These are phyloP conservation scores for Dryas drummondii DNA, from an alignment of 306 rosid genomes.

Conservation along the genomic window DNA sequence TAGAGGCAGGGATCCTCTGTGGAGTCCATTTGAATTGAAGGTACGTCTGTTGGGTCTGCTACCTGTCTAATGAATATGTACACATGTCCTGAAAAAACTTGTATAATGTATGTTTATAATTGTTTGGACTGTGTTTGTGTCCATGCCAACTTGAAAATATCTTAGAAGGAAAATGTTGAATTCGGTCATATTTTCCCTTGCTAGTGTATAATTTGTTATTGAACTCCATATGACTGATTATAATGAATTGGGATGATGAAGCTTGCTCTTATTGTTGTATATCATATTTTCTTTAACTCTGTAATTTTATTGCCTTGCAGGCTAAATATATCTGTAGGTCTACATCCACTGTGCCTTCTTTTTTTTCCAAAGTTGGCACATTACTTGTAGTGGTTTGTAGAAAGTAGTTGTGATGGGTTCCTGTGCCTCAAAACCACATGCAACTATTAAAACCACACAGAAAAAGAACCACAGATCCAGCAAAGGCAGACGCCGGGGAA, in stretches of 20 bases:
- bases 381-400: not conserved
- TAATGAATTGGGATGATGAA: not conserved
- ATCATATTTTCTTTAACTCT: not conserved
- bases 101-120: not conserved
- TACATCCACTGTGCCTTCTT: constrained; percentile 6
- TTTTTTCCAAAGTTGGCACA: not conserved
- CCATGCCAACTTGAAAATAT: not conserved
- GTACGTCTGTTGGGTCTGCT: not conserved
- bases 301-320: not conserved
- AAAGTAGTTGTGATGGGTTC: constrained; percentile 55
- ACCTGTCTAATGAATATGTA: not conserved
- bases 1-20: too few species aligned
- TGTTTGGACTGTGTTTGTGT: not conserved
- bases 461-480: constrained; percentile 34
- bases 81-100: not conserved
- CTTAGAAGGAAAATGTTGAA: not conserved
- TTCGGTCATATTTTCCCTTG: not conserved
- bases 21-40: not conserved
- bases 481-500: constrained; percentile 43
- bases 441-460: constrained; percentile 21
- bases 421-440: constrained; percentile 56
- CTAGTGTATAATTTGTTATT: not conserved
- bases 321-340: not conserved
- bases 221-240: not conserved
- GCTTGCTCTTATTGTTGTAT: not conserved